Evolutionary conservation across 495 filamentous ascomycete species (phyloP), one percentile per base, ranked within the genome.

Genomic region (Penicillium atrosanguineum): DNA sequence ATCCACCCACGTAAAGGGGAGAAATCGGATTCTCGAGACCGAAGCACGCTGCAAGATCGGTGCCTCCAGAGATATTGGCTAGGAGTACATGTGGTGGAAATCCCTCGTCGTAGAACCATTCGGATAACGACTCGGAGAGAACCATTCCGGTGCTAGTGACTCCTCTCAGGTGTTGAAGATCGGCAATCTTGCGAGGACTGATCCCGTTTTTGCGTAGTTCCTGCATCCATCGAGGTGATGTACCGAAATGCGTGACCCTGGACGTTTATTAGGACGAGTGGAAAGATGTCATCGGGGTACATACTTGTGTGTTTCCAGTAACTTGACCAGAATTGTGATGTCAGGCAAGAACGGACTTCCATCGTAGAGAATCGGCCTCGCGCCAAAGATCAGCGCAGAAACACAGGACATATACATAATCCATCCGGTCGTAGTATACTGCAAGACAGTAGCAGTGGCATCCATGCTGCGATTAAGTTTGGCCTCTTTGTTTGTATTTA

Each of bases 121-220:
- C 80, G 62, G 89, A 90, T 25, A 88, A 72, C 26, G 83, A 76
- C 39, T 88, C 80, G 6, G 86, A 80, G 7, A 91, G 78, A 2
- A 91, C 87, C 88, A 91, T 91, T 14, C 88, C 88, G 7, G 88
- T 93, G 48, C 76, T 80, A 14, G 78, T 82, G 16, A 90, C 87
- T 14, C 69, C 61, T 18, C 69, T 66, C 18, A 93, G 74, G 34
- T 53, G 66, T 7, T 75, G 80, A 15, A 91, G 70, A 59, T 90
- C 84, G 16, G 77, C 73, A 11, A 86, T 71, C 16, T 83, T 64
- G 15, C 79, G 77, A 3, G 88, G 88, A 0, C 61, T 61, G 37
- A 89, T 75, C 3, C 73, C 70, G 28, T 73, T 70, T 46, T 83
- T 86, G 52, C 83, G 72, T 4, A 90, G 61, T 60, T 90, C 87